Conservation (phyloP, 2,329 filamentous ascomycete genomes). For the Colletotrichum gigasporum region DNA sequence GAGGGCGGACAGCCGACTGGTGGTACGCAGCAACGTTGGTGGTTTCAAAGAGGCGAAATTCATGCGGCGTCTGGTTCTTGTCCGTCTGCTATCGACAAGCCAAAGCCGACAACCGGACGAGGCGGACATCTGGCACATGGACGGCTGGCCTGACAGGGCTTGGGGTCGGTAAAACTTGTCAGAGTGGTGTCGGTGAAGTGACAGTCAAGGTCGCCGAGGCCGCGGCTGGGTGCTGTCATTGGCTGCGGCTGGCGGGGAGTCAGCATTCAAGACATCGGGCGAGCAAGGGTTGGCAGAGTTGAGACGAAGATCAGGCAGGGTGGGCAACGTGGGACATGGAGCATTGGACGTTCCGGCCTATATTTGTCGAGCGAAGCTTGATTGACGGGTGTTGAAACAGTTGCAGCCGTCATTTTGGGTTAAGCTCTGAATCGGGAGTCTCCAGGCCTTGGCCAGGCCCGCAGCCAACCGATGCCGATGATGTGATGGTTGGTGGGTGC, state of each 20-base stretch:
- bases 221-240: constrained; percentile 1
- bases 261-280: constrained; percentile 21
- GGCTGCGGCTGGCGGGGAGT: not conserved
- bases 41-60: constrained; percentile 20
- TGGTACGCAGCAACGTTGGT: constrained; percentile 10
- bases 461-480: not conserved
- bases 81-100: not conserved
- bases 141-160: not conserved
- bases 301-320: constrained; percentile 30
- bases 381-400: constrained; percentile 21
- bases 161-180: constrained; percentile 12
- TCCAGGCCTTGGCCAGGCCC: not conserved
- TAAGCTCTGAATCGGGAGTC: constrained; percentile 5
- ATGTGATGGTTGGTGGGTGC: not conserved
- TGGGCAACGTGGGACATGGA: constrained; percentile 22
- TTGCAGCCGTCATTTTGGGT: not conserved
- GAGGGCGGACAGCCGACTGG: constrained; percentile 11
- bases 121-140: not conserved
- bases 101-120: constrained; percentile 27
- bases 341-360: constrained; percentile 24
- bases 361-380: not conserved
- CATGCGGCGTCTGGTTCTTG: constrained; percentile 14
- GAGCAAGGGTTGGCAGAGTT: constrained; percentile 10
- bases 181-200: constrained; percentile 17
- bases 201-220: constrained; percentile 11